Evolutionary conservation across 129 eudicot genomes (phyloP).

Genomic region (Ambrosia trifida): DNA sequence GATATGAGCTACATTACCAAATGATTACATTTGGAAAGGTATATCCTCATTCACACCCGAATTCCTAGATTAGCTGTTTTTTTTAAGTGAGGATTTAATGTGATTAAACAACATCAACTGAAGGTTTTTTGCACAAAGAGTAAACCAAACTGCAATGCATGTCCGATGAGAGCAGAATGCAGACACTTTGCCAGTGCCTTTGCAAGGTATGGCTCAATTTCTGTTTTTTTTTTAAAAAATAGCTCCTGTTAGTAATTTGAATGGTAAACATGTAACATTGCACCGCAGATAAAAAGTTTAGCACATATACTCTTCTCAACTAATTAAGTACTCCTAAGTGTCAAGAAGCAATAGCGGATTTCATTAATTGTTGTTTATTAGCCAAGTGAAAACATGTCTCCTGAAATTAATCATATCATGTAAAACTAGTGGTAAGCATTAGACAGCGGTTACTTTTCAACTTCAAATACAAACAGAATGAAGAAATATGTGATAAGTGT

Average conservation of each 20-base stretch:
- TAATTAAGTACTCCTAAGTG: background rate
- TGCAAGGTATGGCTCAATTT: constrained; percentile 63
- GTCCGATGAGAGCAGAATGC: constrained; percentile 95
- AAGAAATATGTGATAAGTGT: background rate
- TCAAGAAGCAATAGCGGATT: background rate
- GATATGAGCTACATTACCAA: constrained; percentile 98
- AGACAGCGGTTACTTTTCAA: background rate
- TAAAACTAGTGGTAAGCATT: background rate
- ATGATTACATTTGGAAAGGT: constrained; percentile 99
- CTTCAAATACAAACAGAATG: background rate
- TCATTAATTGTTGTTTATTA: background rate
- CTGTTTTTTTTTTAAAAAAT: background rate
- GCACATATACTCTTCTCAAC: background rate
- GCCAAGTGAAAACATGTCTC: background rate
- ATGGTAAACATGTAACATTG: constrained; percentile 1
- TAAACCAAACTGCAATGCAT: constrained; percentile 92
- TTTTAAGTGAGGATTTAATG: background rate
- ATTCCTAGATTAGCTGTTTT: background rate
- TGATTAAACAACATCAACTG: constrained; percentile 5
- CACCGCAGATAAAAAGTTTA: background rate
- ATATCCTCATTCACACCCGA: constrained; percentile 7
- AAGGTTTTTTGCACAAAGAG: constrained; percentile 97
- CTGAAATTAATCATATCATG: background rate
- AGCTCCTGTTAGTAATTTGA: constrained; percentile 4
- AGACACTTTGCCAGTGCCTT: constrained; percentile 98